Evolutionary conservation across 1,284 basidiomycete species (phyloP).

Genomic region (Salmacisia buchloeana): DNA sequence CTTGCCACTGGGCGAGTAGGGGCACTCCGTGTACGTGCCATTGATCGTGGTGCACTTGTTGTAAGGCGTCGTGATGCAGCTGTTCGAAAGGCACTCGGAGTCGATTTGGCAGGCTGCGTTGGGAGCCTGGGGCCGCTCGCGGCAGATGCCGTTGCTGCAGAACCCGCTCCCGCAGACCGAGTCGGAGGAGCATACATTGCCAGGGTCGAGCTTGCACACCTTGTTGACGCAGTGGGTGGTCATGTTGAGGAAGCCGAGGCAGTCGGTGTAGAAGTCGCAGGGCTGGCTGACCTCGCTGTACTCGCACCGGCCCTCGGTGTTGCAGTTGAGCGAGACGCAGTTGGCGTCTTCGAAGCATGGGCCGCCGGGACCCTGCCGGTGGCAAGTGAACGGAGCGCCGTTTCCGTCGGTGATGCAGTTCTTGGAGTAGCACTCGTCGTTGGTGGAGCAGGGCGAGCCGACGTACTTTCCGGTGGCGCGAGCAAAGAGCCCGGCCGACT

Average conservation of each 20-base stretch:
- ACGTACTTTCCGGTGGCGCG: not conserved
- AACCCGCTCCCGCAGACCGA: not conserved
- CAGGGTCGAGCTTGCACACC: no score
- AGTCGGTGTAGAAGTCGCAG: no score
- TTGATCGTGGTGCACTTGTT: not conserved
- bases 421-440: not conserved
- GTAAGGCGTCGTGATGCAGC: not conserved
- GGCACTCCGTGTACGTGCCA: not conserved
- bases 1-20: no score
- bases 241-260: no score
- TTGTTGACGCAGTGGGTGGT: no score
- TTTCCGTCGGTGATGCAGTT: not conserved
- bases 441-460: not conserved
- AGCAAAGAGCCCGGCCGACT: no score
- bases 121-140: not conserved
- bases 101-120: not conserved
- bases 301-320: no score
- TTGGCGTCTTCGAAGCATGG: not conserved
- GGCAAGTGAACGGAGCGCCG: not conserved
- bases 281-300: no score
- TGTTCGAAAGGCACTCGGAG: not conserved
- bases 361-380: not conserved
- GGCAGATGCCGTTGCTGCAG: not conserved
- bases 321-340: not conserved
- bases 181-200: no score